Evolutionary conservation across 345 rosid species (phyloP).

Genomic region (Noccaea bulbosa): DNA sequence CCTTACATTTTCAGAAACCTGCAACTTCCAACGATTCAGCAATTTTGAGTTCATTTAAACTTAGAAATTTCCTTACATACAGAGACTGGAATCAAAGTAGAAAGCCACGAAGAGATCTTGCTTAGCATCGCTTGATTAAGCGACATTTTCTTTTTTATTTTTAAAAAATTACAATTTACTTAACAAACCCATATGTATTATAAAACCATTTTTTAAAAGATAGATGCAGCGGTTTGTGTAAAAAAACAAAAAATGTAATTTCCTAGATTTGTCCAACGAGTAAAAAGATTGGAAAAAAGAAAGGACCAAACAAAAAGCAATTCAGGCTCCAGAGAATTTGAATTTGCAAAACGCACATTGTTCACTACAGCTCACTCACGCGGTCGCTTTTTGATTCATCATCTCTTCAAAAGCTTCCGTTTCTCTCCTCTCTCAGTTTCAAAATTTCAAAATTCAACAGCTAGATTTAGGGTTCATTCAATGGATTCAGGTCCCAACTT

Average conservation of each 20-base stretch:
- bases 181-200: too few relatives aligned
- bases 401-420: slow-evolving; percentile 25
- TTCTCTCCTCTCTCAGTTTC: not conserved
- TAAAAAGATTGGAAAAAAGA: not conserved
- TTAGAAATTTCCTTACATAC: too few relatives aligned
- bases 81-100: too few relatives aligned
- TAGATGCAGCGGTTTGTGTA: too few relatives aligned
- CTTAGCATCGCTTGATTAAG: too few relatives aligned
- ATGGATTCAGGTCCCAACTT: slow-evolving; percentile 35
- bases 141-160: too few relatives aligned
- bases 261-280: not conserved
- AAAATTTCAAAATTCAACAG: not conserved
- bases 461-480: slow-evolving; percentile 23
- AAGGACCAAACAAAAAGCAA: not conserved
- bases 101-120: too few relatives aligned
- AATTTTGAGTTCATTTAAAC: too few relatives aligned
- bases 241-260: not conserved
- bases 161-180: too few relatives aligned
- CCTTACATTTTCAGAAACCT: too few relatives aligned
- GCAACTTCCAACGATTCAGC: too few relatives aligned
- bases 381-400: slow-evolving; percentile 32
- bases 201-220: too few relatives aligned
- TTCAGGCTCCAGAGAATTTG: slow-evolving; percentile 20
- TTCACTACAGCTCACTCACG: slow-evolving; percentile 37
- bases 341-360: slow-evolving; percentile 12